Evolutionary conservation across 179 eudicot genomes (phyloP).

Genomic region (Silene coronaria): DNA sequence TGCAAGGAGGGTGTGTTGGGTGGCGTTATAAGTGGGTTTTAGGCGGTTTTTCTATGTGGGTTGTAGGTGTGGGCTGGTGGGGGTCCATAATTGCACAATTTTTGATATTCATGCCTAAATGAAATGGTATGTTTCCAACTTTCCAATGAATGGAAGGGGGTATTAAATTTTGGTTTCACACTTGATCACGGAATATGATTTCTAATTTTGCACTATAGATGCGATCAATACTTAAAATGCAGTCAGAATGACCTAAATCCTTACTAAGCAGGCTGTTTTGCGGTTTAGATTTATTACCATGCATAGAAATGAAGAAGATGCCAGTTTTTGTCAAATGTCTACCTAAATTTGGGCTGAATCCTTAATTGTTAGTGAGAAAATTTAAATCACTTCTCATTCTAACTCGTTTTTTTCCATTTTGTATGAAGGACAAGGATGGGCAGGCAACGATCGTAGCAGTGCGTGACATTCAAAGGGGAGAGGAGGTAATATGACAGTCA

Average conservation of each 20-base stretch:
- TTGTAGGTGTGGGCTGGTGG: no score
- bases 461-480: slow-evolving; percentile 53
- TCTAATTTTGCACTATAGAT: not conserved
- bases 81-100: no score
- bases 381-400: not conserved
- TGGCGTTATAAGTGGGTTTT: no score
- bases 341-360: not conserved
- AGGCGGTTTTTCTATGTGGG: no score
- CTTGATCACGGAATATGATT: not conserved
- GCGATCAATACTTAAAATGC: not conserved
- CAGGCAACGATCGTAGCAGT: slow-evolving; percentile 70
- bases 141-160: not conserved
- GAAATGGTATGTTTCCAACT: not conserved
- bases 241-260: not conserved
- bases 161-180: not conserved
- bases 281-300: not conserved
- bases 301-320: not conserved
- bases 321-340: not conserved
- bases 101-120: no score
- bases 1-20: no score
- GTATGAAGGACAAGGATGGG: slow-evolving; percentile 77
- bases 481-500: slow-evolving; percentile 48
- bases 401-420: not conserved
- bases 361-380: not conserved
- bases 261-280: not conserved